phyloP scores from a whole-genome alignment of 768 basidiomycete species.

The Lyophyllum shimeji region DNA sequence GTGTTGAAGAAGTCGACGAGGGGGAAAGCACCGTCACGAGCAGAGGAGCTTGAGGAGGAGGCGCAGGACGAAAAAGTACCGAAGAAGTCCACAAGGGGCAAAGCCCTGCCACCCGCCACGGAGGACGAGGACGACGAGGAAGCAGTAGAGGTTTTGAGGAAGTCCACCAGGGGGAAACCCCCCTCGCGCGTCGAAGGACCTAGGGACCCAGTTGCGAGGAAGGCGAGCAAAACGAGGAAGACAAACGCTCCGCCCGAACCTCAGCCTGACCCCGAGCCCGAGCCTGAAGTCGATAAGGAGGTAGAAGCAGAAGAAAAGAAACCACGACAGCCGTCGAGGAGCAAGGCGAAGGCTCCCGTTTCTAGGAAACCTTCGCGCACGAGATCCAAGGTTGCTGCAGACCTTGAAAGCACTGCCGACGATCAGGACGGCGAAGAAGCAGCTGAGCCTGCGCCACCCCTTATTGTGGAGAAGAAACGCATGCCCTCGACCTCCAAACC shows the following conservation, averaged over 20 bases:
- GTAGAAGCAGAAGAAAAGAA: constrained; percentile 7
- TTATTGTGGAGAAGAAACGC: background rate
- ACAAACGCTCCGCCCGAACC: constrained; percentile 4
- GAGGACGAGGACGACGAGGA: constrained; percentile 10
- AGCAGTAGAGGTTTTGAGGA: constrained; percentile 10
- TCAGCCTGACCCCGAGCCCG: constrained; percentile 8
- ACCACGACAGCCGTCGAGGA: constrained; percentile 8
- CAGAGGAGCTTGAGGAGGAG: background rate
- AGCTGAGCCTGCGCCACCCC: constrained; percentile 10
- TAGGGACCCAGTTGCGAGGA: background rate
- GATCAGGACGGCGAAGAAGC: constrained; percentile 21
- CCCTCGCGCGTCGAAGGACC: constrained; percentile 1
- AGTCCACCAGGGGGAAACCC: constrained; percentile 11
- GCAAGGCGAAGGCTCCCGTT: constrained; percentile 10
- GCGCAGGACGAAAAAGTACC: background rate
- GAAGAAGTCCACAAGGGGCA: constrained; percentile 9
- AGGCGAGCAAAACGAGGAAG: constrained; percentile 11
- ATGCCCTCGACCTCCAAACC: background rate
- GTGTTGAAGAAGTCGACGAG: constrained; percentile 11
- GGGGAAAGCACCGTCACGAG: constrained; percentile 2
- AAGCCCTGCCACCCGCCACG: background rate
- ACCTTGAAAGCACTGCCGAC: constrained; percentile 14
- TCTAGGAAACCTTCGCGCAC: constrained; percentile 19
- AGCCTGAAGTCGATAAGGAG: constrained; percentile 15
- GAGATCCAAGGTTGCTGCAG: constrained; percentile 19